Evolutionary conservation across 2,329 filamentous ascomycete species (phyloP), one percentile per base, ranked within the genome.

Genomic region (Lecanosticta acicola): DNA sequence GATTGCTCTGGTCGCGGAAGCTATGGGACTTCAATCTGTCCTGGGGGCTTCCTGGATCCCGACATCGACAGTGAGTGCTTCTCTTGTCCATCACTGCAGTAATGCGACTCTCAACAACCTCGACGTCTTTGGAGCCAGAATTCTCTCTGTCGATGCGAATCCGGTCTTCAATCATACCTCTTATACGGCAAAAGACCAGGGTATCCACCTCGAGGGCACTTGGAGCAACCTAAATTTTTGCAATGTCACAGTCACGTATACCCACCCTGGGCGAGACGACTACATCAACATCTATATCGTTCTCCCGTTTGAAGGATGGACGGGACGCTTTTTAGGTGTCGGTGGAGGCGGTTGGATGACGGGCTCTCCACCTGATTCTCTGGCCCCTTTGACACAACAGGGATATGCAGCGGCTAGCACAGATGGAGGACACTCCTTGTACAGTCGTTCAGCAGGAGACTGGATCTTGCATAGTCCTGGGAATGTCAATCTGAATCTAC

Each of bases 321-420:
- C 61, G 41, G 60, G 61, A 1, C 63, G 66, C 0, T 62, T 73
- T 18, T 56, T 62, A 41, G 65, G 57, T 11, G 50, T 62, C 0
- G 71, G 71, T 2, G 70, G 69, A 2, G 69, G 66, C 16, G 63
- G 66, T 16, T 60, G 50, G 32, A 45, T 51, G 53, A 21, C 39
- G 3, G 36, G 43, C 26, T 40, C 56, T 47, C 45, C 41, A 16
- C 13, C 33, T 20, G 21, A 43, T 16, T 1, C 14, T 3, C 14
- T 46, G 3, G 43, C 33, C 3, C 32, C 24, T 45, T 59, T 47
- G 43, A 51, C 53, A 43, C 50, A 48, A 2, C 32, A 47, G 18
- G 60, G 59, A 10, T 64, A 55, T 39, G 57, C 58, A 3, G 45
- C 51, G 1, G 58, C 55, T 1, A 53, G 36, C 20, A 62, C 62